Base-by-base conservation (phyloP, 306 rosid species). In the Morella rubra region DNA sequence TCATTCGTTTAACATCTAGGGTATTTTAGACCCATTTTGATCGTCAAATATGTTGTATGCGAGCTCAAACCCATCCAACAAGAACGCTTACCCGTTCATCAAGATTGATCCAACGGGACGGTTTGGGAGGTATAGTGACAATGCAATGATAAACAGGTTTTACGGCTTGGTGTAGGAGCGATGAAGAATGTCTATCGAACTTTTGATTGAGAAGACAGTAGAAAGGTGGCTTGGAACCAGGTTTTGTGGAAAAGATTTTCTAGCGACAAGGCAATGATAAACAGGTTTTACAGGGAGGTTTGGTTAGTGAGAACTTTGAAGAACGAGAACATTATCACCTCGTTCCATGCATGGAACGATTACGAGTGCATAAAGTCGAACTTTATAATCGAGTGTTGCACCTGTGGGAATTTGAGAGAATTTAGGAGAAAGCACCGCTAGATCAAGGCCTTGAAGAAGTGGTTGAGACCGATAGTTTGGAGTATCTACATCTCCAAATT, bases 401-500 rank as follows among this genome's bases (percentile, higher is more conserved):
- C 66, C 0, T 77, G 70, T 10, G 81, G 81, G 20, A 77, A 44
- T 7, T 50, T 77, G 11, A 69, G 60, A 32, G 20, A 69, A 1
- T 77, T 69, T 22, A 27, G 81, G 44, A 69, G 44, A 18, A 77
- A 69, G 14, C 81, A 69, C n/a, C 58, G 65, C 6, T 65, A 64
- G 0, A 6, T 41, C 13, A 54, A 9, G 50, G 79, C 76, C 6
- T 0, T 73, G 6, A 77, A 82, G 76, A 77, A 65, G 4, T 79
- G 85, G 80, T 54, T 16, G 6, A 60, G 73, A 42, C 85, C 77
- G 9, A 74, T 82, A 80, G 82, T 0, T 20, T 77, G 24, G 68
- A 53, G n/a, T 79, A 77, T n/a, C 82, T 77, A 3, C 85, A 78
- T 70, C 42, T 44, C 5, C 73, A 74, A n/a, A n/a, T n/a, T n/a